Evolutionary conservation across 1,284 basidiomycete genomes (phyloP), one percentile per base, ranked within the genome.

Genomic region (Tetrapyrgos nigripes): DNA sequence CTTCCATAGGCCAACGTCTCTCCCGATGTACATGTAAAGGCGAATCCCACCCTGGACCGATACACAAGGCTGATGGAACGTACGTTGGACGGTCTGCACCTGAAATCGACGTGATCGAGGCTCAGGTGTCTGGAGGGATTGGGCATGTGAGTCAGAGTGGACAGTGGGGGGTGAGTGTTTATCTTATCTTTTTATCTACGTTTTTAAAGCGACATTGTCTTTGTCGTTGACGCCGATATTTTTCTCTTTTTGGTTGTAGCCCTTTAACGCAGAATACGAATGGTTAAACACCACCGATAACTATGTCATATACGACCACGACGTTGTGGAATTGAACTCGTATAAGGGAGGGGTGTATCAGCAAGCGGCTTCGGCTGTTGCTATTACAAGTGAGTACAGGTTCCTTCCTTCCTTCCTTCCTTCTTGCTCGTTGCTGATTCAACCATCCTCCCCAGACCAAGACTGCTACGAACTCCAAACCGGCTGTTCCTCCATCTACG

Each of bases 101-200:
- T 4, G 50, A 52, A 24, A 52, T 52, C 5, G 50, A 52, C 26
- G 37, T 40, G 19, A 26, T 43, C 24, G 50, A 52, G 24, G 50
- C 50, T 24, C 50, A 52, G 50, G 50, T 52, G 19, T 37, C 46
- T n/a, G 55, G 40, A 4, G 51, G 47, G 23, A 21, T n/a, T 46
- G 61, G 60, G 17, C 49, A 43, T 43, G 86, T 90, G 19, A 89
- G 88, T 0, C 88, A 90, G 61, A 88, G 86, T 63, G 79, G 75
- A 31, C 83, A 86, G 65, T 87, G 87, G 85, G 88, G 84, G 62
- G 87, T 88, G 63, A 69, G 85, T 78, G 40, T 55, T 49, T n/a
- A 44, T 37, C 5, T 48, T 26, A 5, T 9, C 14, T 51, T 31
- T 13, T 43, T 10, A n/a, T n/a, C n/a, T n/a, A n/a, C n/a, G n/a